phyloP scores from a whole-genome alignment of 192 early-diverging fungal species.

The Backusella sp. region DNA sequence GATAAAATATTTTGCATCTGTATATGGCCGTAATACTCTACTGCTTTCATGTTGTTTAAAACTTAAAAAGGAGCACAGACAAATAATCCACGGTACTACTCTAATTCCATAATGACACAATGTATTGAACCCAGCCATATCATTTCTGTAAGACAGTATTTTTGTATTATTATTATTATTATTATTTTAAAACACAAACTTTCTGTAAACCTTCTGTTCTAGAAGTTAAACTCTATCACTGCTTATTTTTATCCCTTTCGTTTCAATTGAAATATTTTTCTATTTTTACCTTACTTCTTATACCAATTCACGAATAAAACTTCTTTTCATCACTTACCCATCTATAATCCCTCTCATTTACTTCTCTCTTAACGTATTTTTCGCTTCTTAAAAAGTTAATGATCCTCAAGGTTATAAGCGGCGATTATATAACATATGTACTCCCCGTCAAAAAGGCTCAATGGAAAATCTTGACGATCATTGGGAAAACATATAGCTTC shows the following conservation, averaged over 20 bases:
- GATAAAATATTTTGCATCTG: background rate
- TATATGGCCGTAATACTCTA: background rate
- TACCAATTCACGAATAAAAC: background rate
- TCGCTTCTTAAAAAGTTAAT: background rate
- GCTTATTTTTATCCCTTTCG: too few species aligned
- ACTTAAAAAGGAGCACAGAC: background rate
- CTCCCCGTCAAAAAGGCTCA: background rate
- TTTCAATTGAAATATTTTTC: too few species aligned
- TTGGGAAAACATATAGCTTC: too few species aligned
- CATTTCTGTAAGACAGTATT: background rate
- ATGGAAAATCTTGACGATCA: background rate
- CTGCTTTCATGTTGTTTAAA: background rate
- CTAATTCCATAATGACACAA: background rate
- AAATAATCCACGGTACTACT: background rate
- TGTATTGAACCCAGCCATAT: background rate
- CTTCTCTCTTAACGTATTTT: background rate
- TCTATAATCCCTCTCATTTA: background rate
- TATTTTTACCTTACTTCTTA: too few species aligned
- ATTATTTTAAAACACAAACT: too few species aligned
- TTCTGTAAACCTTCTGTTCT: too few species aligned
- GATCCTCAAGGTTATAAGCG: background rate
- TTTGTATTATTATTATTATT: too few species aligned
- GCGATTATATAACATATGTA: background rate
- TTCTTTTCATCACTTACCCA: background rate
- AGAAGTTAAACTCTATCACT: too few species aligned